phyloP scores from a whole-genome alignment of 495 filamentous ascomycete genomes.

The Daldinia vernicosa region DNA sequence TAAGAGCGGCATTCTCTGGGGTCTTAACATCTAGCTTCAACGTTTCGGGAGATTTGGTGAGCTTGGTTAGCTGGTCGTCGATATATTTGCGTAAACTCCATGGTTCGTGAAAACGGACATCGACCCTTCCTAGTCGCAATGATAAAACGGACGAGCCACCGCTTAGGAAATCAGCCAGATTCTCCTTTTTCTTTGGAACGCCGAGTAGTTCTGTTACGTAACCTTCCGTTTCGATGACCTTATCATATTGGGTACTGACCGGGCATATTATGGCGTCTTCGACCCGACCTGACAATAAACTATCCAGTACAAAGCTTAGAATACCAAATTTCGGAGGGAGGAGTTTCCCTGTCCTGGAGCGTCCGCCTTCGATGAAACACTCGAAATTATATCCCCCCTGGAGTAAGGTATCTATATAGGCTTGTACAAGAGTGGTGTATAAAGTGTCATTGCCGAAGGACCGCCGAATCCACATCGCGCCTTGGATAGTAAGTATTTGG shows the following conservation, averaged over 20 bases:
- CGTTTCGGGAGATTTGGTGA: slow-evolving; percentile 51
- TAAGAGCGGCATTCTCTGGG: slow-evolving; percentile 55
- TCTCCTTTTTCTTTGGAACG: slow-evolving; percentile 93
- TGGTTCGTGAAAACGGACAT: slow-evolving; percentile 94
- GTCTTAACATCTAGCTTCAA: slow-evolving; percentile 54
- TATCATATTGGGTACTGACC: slow-evolving; percentile 97
- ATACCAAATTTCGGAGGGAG: slow-evolving; percentile 97
- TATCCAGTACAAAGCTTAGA: slow-evolving; percentile 88
- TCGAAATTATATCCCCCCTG: slow-evolving; percentile 93
- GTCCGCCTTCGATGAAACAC: slow-evolving; percentile 95
- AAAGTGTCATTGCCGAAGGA: slow-evolving; percentile 92
- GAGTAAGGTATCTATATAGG: slow-evolving; percentile 93
- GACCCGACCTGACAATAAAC: slow-evolving; percentile 84
- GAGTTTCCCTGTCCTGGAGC: slow-evolving; percentile 92
- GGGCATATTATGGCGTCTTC: slow-evolving; percentile 92
- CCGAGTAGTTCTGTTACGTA: slow-evolving; percentile 95
- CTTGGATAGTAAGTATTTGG: slow-evolving; percentile 46
- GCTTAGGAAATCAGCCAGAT: slow-evolving; percentile 84
- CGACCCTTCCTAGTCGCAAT: slow-evolving; percentile 87
- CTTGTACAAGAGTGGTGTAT: slow-evolving; percentile 89
- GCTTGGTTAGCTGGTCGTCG: slow-evolving; percentile 69
- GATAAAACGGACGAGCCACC: slow-evolving; percentile 86
- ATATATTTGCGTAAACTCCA: slow-evolving; percentile 89
- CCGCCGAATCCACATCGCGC: slow-evolving; percentile 95
- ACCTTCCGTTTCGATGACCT: slow-evolving; percentile 96